Evolutionary conservation across 108 stramenopile genomes (phyloP).

Genomic region (Cyclotella atomus): DNA sequence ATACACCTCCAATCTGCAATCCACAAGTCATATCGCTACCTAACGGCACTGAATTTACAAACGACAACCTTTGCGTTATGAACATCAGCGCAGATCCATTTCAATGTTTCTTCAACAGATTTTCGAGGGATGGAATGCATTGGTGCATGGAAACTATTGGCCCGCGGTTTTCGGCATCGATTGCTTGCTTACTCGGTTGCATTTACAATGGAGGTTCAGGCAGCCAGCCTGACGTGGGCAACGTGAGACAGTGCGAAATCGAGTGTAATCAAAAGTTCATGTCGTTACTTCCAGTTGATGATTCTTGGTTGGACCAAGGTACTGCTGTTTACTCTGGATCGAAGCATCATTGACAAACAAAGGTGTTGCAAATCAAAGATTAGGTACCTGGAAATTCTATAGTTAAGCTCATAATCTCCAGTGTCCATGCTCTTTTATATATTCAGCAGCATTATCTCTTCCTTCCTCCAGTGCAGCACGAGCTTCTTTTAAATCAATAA

Average conservation of each 20-base stretch:
- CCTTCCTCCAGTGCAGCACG: neutral
- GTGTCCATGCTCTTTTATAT: conserved; percentile 6
- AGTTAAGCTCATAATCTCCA: conserved; percentile 17
- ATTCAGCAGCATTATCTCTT: conserved; percentile 7
- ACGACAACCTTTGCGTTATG: neutral
- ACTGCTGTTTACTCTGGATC: conserved; percentile 13
- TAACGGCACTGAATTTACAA: neutral
- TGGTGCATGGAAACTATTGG: conserved; percentile 29
- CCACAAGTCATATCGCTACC: neutral
- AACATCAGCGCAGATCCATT: conserved; percentile 11
- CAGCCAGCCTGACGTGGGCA: neutral
- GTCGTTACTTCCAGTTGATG: conserved; percentile 32
- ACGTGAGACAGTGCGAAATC: conserved; percentile 18
- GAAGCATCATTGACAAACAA: neutral
- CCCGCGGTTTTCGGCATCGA: conserved; percentile 19
- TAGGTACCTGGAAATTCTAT: neutral
- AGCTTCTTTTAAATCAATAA: conserved; percentile 5
- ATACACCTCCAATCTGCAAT: conserved; percentile 5
- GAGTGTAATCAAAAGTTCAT: conserved; percentile 42
- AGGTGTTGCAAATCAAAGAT: too few species aligned
- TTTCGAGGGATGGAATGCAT: conserved; percentile 40
- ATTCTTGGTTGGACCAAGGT: conserved; percentile 15
- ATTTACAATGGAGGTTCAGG: conserved; percentile 25
- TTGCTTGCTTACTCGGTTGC: conserved; percentile 42
- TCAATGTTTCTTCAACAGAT: conserved; percentile 24